Conservation (phyloP, 208 protist genomes). For the Porcisia hertigi region DNA sequence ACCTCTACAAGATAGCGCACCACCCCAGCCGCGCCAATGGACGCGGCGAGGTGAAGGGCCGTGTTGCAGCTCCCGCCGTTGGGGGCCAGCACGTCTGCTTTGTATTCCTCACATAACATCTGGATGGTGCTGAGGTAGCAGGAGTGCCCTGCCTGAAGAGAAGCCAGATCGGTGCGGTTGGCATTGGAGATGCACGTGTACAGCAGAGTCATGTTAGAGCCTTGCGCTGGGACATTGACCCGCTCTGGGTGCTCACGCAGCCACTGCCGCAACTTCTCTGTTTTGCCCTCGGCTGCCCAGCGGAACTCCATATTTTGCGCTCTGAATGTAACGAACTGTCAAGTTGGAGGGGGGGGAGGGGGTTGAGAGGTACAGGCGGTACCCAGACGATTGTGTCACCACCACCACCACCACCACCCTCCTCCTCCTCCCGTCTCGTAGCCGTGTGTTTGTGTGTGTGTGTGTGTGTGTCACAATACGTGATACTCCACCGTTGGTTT, state of each 20-base stretch:
- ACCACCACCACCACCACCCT: no score
- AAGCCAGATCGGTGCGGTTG: slow-evolving; percentile 30
- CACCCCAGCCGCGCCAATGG: slow-evolving; percentile 26
- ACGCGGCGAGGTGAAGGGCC: slow-evolving; percentile 48
- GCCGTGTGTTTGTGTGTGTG: no score
- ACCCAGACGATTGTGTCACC: no score
- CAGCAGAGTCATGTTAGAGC: slow-evolving; percentile 48
- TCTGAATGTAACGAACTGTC: neutral
- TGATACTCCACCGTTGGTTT: no score
- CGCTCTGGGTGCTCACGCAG: slow-evolving; percentile 42
- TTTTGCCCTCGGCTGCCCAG: slow-evolving; percentile 48
- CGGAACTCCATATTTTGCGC: slow-evolving; percentile 41
- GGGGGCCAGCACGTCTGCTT: slow-evolving; percentile 46
- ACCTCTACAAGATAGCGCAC: slow-evolving; percentile 42
- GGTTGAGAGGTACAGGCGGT: neutral
- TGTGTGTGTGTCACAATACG: no score
- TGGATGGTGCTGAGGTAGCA: slow-evolving; percentile 35
- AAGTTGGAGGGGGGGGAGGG: neutral
- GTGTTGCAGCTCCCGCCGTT: slow-evolving; percentile 57
- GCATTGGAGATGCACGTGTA: slow-evolving; percentile 38
- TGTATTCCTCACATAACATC: slow-evolving; percentile 71
- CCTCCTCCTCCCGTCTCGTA: no score
- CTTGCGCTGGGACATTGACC: slow-evolving; percentile 44
- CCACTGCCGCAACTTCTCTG: slow-evolving; percentile 51
- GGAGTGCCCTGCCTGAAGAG: slow-evolving; percentile 18